Percentiles rank a stretch among this genome's conserved stretches.
Evolutionary conservation across 2,329 filamentous ascomycete species (phyloP).

Genomic region (Fusarium cicatricum): DNA sequence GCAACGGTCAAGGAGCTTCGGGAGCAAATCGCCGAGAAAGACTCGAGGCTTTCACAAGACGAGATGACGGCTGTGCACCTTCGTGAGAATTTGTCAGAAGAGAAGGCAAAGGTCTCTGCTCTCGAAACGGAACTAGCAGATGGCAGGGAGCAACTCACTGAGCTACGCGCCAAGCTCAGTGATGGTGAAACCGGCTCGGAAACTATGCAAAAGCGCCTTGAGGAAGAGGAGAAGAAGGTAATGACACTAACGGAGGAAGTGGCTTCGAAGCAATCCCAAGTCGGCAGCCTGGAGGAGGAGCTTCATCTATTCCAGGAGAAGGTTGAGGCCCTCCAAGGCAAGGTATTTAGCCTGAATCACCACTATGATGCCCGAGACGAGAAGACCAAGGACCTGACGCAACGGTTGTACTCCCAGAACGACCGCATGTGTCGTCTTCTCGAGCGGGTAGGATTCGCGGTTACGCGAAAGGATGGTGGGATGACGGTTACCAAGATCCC

Average conservation of each 20-base stretch:
- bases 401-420: slow-evolving; percentile 83
- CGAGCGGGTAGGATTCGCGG: slow-evolving; percentile 84
- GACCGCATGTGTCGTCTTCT: slow-evolving; percentile 84
- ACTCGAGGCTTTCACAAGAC: slow-evolving; percentile 60
- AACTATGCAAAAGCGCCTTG: slow-evolving; percentile 75
- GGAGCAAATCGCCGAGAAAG: slow-evolving; percentile 62
- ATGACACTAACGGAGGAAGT: slow-evolving; percentile 74
- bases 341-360: slow-evolving; percentile 58
- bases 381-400: slow-evolving; percentile 83
- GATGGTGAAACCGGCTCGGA: slow-evolving; percentile 88
- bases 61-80: slow-evolving; percentile 62
- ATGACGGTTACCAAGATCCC: slow-evolving; percentile 80
- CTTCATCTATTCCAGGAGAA: slow-evolving; percentile 74
- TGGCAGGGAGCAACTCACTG: slow-evolving; percentile 73
- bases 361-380: slow-evolving; percentile 75
- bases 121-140: slow-evolving; percentile 67
- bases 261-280: slow-evolving; percentile 77
- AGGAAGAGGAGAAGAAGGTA: slow-evolving; percentile 78
- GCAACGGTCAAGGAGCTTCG: slow-evolving; percentile 63
- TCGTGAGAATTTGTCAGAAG: slow-evolving; percentile 61
- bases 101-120: slow-evolving; percentile 62
- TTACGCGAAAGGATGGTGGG: slow-evolving; percentile 75
- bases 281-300: slow-evolving; percentile 79
- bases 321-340: slow-evolving; percentile 61
- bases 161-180: slow-evolving; percentile 75